phyloP scores from a whole-genome alignment of 2,329 filamentous ascomycete genomes.

The Ophiocordyceps camponoti-floridani region DNA sequence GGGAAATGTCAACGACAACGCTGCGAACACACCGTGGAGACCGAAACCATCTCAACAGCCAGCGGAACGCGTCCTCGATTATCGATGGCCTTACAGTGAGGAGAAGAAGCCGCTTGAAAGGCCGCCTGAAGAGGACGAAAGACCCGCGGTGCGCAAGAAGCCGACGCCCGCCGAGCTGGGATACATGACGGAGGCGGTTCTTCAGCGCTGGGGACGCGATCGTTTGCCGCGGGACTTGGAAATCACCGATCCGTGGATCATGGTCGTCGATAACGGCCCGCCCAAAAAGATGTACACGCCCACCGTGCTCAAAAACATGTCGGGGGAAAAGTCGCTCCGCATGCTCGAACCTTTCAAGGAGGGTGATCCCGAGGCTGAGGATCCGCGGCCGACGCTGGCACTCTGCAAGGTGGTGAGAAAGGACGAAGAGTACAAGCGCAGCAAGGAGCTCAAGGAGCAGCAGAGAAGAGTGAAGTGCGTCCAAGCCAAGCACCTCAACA shows the following conservation, averaged over 20 bases:
- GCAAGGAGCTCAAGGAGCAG: constrained; percentile 20
- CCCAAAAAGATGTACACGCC: constrained; percentile 20
- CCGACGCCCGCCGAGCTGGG: neutral
- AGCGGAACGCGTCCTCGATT: no score
- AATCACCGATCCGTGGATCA: constrained; percentile 23
- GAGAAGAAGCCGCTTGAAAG: no score
- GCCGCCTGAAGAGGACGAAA: no score
- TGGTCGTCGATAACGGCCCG: constrained; percentile 20
- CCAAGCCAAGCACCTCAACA: constrained; percentile 58
- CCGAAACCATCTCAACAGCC: no score
- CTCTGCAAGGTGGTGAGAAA: constrained; percentile 57
- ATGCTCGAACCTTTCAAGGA: constrained; percentile 21
- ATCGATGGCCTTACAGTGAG: no score
- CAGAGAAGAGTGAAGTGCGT: constrained; percentile 22
- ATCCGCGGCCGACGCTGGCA: constrained; percentile 20
- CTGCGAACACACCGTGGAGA: no score
- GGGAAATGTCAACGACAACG: no score
- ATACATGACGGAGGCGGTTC: constrained; percentile 15
- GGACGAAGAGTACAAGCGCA: constrained; percentile 24
- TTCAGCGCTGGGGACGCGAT: constrained; percentile 15
- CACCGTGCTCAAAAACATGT: constrained; percentile 21
- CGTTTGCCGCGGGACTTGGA: constrained; percentile 24
- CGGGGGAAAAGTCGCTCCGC: constrained; percentile 19
- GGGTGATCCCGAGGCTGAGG: constrained; percentile 7
- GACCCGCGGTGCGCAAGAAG: no score